Base-by-base conservation (phyloP, 345 rosid genomes). In the Populus alba region DNA sequence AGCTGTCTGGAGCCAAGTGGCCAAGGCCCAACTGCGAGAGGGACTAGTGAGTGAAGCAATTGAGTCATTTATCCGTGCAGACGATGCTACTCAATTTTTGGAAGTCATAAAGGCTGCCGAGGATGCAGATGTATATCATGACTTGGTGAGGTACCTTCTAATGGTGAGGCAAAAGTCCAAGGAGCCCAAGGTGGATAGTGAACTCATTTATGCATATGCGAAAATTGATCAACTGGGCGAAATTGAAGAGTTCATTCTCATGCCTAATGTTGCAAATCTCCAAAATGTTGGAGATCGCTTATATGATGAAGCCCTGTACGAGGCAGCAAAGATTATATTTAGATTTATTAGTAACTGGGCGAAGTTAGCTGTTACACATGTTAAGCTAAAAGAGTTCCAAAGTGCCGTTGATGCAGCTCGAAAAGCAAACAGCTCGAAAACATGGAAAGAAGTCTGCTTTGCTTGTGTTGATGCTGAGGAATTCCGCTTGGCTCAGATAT, bases 331-430 rank as follows among this genome's bases (percentile, higher is more conserved):
- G 81, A 93, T 95, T 49, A 90, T 95, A 73, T 95, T 86, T 87
- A 91, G 97, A 35, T 95, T 93, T 80, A 92, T 93, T 75, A 93
- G 97, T 7, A 95, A 95, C 91, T 95, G 98, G 98, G 97, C 95
- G 65, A 95, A 95, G 85, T 85, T 95, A 89, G 97, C 98, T 16
- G 88, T 88, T 78, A 93, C 98, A 11, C 94, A 93, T 74, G 98
- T 95, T 77, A 93, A 90, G 86, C 88, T 95, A 79, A 85, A 90
- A 68, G 97, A 95, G 86, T 95, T 93, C 85, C 98, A 95, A 84
- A 91, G 97, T 75, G 98, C 98, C 78, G 98, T 95, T 78, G 98
- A 95, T 70, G 98, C 98, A 68, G 98, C 98, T 76, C 85, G 98
- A 71, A 95, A 95, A 85, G 98, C 98, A 70, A 93, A 93, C 91